Conservation (phyloP, 345 rosid genomes). For the Aquilaria malaccensis region DNA sequence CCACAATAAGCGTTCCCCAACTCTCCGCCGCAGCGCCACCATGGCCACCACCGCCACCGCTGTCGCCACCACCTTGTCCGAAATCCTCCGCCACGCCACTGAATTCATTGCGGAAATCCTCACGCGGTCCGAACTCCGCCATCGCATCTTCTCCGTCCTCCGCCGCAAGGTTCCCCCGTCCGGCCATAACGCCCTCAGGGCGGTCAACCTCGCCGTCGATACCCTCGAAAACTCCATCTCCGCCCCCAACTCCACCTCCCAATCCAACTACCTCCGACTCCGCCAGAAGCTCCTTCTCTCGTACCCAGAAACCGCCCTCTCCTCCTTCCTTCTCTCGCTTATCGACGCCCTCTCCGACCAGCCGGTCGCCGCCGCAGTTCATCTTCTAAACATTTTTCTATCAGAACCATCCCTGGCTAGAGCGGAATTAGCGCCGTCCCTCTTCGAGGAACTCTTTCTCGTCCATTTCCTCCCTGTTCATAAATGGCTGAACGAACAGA, state of each 20-base stretch:
- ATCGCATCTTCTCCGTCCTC: constrained; percentile 29
- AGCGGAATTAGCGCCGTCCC: constrained; percentile 35
- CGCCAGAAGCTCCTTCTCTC: constrained; percentile 45
- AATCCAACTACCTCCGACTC: constrained; percentile 40
- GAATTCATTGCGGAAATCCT: constrained; percentile 32
- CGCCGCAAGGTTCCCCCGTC: constrained; percentile 18
- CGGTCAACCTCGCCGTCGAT: constrained; percentile 32
- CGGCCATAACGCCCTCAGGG: constrained; percentile 20
- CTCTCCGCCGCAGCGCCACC: not conserved
- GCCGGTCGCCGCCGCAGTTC: constrained; percentile 32
- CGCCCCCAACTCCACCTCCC: constrained; percentile 14
- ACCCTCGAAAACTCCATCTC: constrained; percentile 43
- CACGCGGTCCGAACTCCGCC: constrained; percentile 39
- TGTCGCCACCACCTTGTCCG: constrained; percentile 16
- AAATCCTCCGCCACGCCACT: constrained; percentile 36
- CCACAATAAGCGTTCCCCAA: too few relatives aligned
- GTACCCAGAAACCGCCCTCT: constrained; percentile 22
- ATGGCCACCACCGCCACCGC: constrained; percentile 6
- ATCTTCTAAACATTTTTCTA: constrained; percentile 32
- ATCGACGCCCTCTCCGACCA: constrained; percentile 31
- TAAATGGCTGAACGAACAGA: constrained; percentile 32
- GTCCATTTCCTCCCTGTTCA: constrained; percentile 46
- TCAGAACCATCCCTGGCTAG: constrained; percentile 42
- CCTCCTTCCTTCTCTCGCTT: constrained; percentile 46
- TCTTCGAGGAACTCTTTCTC: constrained; percentile 47